Base-by-base conservation (phyloP, 208 protist genomes). In the Leptomonas pyrrhocoris region DNA sequence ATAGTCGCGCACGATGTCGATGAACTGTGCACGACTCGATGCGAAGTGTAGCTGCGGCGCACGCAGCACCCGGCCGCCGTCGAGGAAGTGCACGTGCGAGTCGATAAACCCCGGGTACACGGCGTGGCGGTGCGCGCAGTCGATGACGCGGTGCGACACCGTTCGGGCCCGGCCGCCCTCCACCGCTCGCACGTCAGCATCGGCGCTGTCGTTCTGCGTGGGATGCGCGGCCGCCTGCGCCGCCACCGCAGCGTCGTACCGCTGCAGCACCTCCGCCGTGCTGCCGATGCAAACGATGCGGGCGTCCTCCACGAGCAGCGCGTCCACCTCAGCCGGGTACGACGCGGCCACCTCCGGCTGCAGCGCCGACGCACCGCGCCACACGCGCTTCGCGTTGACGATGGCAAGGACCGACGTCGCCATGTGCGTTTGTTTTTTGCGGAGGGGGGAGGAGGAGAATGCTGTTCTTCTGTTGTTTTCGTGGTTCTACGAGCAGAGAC, bases 91-190 rank as follows among this genome's bases (percentile, higher is more conserved):
- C 40, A 82, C 72, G 58, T 92, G 86, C 16, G 81, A 79, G 63
- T 92, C 86, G 42, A 89, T 85, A 64, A 92, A 87, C 36, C 86
- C 86, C 18, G 86, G 86, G 66, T 80, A 77, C 1, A 89, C 54
- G 40, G 66, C 49, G 48, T 71, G 62, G 55, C 60, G 61, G 56
- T 74, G 55, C 51, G 62, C 58, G 56, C 83, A 85, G 74, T 89
- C 83, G 56, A 89, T 80, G 57, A 77, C 12, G 50, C 76, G 76
- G 40, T 76, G 63, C 13, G 53, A 62, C 18, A 59, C 56, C 16
- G 38, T n/a, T 23, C 79, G 68, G 19, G 60, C 36, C 12, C 82
- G 77, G 23, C 81, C 79, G 25, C 64, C 67, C 3, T 76, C 60
- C 38, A 82, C 73, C 51, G 69, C 50, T 19, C 38, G 42, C 36